Conservation (phyloP, 2,329 filamentous ascomycete species). For the Trichoderma harzianum region DNA sequence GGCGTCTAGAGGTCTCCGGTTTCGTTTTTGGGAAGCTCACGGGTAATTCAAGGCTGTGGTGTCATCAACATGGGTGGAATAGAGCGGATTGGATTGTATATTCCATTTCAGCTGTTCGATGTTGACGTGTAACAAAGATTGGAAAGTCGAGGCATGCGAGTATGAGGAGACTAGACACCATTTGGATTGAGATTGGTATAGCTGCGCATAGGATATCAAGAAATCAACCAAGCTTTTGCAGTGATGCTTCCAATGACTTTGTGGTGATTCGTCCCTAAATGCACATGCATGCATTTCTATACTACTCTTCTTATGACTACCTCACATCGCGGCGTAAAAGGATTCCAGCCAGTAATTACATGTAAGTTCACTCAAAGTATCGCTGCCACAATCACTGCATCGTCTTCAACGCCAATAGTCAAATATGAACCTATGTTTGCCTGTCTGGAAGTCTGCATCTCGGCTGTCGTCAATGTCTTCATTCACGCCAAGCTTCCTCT, state of each 20-base stretch:
- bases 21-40: neutral
- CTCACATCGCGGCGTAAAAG: neutral
- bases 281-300: neutral
- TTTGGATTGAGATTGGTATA: neutral
- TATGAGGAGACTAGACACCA: neutral
- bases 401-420: neutral
- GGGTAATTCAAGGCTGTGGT: neutral
- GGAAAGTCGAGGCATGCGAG: neutral
- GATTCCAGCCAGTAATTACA: neutral
- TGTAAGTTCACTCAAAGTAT: too few relatives aligned
- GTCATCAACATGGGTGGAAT: neutral
- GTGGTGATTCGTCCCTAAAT: neutral
- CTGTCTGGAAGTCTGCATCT: neutral
- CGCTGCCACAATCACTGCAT: neutral
- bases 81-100: neutral
- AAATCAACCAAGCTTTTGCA: neutral
- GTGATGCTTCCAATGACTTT: neutral
- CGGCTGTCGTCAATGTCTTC: neutral
- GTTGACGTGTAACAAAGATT: neutral
- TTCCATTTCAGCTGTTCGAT: neutral
- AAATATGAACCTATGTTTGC: neutral
- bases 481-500: rapidly evolving
- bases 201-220: neutral
- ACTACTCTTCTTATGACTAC: neutral
- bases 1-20: neutral